These are phyloP conservation scores for Sutorius eximius DNA, from an alignment of 1,284 basidiomycete species.

Conservation along the genomic window DNA sequence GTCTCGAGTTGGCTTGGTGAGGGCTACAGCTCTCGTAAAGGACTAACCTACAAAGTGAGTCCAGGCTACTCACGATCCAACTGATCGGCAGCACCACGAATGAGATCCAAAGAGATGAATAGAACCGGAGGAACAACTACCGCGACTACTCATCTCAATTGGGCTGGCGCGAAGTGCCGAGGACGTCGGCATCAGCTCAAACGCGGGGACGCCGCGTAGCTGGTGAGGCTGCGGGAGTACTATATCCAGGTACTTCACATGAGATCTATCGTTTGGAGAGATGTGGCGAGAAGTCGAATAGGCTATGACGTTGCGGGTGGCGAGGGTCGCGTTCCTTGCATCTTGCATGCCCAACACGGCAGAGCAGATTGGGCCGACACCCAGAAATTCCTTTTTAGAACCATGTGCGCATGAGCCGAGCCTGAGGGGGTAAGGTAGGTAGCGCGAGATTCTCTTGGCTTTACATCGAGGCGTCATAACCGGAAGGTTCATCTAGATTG, in stretches of 20 bases:
- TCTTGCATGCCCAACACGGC: neutral
- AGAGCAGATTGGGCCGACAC: neutral
- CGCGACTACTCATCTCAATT: neutral
- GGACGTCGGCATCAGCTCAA: conserved; percentile 20
- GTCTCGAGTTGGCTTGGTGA: neutral
- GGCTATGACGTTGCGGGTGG: conserved; percentile 1
- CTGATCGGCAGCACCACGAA: conserved; percentile 5
- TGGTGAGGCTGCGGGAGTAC: neutral
- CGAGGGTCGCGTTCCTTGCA: neutral
- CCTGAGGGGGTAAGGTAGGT: neutral
- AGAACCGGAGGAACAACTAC: neutral
- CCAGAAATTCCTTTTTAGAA: neutral
- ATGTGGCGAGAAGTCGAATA: conserved; percentile 1
- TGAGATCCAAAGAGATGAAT: conserved; percentile 11
- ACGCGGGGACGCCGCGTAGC: neutral
- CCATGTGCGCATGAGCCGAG: neutral
- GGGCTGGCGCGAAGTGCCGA: conserved; percentile 12
- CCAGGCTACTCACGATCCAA: neutral
- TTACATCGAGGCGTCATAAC: neutral
- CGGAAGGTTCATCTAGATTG: neutral
- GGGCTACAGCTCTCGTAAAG: neutral
- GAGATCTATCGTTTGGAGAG: neutral
- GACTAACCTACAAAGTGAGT: neutral
- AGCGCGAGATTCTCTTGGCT: neutral
- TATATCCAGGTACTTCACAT: conserved; percentile 4